These are phyloP conservation scores for Populus ilicifolia DNA, from an alignment of 345 rosid species.

Conservation along the genomic window DNA sequence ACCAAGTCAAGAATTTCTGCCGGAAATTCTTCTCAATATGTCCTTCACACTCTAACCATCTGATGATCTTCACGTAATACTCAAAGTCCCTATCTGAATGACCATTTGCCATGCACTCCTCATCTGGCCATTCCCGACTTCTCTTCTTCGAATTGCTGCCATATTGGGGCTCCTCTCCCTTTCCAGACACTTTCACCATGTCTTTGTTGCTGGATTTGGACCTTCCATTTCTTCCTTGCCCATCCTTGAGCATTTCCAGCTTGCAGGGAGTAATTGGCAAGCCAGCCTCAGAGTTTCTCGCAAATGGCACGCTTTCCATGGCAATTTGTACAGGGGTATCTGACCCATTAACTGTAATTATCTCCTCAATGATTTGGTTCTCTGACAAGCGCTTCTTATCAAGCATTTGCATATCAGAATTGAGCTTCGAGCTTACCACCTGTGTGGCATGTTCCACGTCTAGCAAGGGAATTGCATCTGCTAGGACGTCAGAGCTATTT, in stretches of 20 bases:
- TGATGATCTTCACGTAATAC: slow-evolving; percentile 69
- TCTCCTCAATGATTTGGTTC: slow-evolving; percentile 34
- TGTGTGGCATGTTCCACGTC: slow-evolving; percentile 28
- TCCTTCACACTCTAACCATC: slow-evolving; percentile 77
- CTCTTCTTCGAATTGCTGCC: slow-evolving; percentile 56
- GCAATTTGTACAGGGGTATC: slow-evolving; percentile 39
- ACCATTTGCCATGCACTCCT: slow-evolving; percentile 40
- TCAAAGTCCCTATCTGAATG: slow-evolving; percentile 63
- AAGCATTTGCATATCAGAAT: slow-evolving; percentile 31
- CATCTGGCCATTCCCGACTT: slow-evolving; percentile 38
- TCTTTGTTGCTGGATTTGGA: slow-evolving; percentile 44
- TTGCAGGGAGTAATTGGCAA: slow-evolving; percentile 79
- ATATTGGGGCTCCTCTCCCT: slow-evolving; percentile 50
- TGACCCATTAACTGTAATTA: slow-evolving; percentile 38
- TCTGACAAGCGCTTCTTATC: slow-evolving; percentile 32
- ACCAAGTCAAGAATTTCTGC: slow-evolving; percentile 96
- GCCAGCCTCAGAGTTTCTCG: slow-evolving; percentile 42
- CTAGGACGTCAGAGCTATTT: slow-evolving; percentile 22
- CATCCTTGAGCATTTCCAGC: slow-evolving; percentile 51
- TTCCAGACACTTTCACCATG: slow-evolving; percentile 30
- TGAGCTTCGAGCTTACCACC: slow-evolving; percentile 25
- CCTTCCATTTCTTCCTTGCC: slow-evolving; percentile 46
- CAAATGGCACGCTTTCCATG: slow-evolving; percentile 42
- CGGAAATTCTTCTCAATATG: slow-evolving; percentile 88
- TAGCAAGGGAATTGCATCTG: slow-evolving; percentile 33